These are phyloP conservation scores for Eucalyptus microcorys DNA, from an alignment of 345 rosid genomes.

Conservation along the genomic window DNA sequence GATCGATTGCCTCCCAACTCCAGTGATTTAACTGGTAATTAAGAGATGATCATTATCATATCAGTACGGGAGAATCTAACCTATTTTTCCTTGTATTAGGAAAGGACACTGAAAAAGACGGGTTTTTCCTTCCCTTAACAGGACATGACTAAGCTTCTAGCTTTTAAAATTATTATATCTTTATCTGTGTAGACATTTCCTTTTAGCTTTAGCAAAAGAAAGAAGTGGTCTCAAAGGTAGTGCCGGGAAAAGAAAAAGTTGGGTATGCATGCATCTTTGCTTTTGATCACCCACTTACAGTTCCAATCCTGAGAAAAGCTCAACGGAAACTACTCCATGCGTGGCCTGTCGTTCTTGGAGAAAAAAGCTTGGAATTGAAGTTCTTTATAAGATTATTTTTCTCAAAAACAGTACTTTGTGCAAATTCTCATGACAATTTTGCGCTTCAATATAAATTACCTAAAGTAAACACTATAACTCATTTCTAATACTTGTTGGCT, in stretches of 20 bases:
- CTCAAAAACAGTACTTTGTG: background rate
- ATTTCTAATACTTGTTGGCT: background rate
- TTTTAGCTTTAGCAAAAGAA: background rate
- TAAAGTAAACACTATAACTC: background rate
- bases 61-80: background rate
- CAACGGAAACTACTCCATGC: background rate
- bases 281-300: background rate
- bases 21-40: background rate
- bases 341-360: background rate
- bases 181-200: background rate
- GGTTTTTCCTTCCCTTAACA: background rate
- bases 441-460: background rate
- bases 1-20: background rate
- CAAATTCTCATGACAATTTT: background rate
- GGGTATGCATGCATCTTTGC: background rate
- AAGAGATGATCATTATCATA: background rate
- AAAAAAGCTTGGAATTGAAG: background rate
- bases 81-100: background rate
- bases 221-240: background rate
- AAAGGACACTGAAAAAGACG: background rate
- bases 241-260: background rate
- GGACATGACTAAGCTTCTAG: background rate
- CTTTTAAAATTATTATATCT: background rate
- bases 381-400: background rate
- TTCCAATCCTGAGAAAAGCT: background rate